Base-by-base conservation (phyloP, 2,329 filamentous ascomycete genomes). In the Alternaria panax region DNA sequence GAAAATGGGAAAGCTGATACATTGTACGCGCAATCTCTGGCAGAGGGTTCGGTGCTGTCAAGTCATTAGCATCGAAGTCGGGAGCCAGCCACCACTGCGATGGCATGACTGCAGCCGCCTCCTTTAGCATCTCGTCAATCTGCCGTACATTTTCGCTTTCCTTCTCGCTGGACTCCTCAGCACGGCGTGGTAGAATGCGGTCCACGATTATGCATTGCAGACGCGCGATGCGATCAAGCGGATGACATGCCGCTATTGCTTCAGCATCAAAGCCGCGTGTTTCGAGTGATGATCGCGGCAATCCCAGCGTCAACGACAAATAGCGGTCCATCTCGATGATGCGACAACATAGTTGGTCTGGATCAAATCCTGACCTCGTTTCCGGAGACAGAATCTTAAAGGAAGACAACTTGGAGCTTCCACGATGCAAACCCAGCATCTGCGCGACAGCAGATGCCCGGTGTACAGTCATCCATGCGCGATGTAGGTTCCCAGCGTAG, bases 141-240 rank as follows among this genome's bases (percentile, higher is more conserved):
- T 34, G 11, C 1, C 5, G 14, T 6, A 14, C 2, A 14, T 14
- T 2, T 3, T 14, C 30, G 12, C 11, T 14, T 14, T 34, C 2
- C 12, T 34, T 14, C 11, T 14, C 12, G 12, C 7, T 16, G 30
- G 30, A 14, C 3, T 6, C 12, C 4, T 6, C 11, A 2, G 7
- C 30, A 14, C 12, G 11, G 16, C 30, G 30, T 34, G 11, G 4
- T 1, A 82, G 60, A 12, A 84, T 80, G 3, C 69, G 72, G 8
- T 65, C 73, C 5, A 75, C 75, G 14, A 80, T 70, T 16, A 70
- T 66, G 18, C 63, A 67, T 12, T 78, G 69, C 34, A 74, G 59
- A 1, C 75, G 70, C 43, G 78, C 75, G n/a, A 81, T 63, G 5
- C 65, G 60, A 1, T 72, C 73, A 6, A 71, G 42, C 1, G 76